These are phyloP conservation scores for Mycocentrospora acerina DNA, from an alignment of 2,329 filamentous ascomycete genomes.

Conservation along the genomic window DNA sequence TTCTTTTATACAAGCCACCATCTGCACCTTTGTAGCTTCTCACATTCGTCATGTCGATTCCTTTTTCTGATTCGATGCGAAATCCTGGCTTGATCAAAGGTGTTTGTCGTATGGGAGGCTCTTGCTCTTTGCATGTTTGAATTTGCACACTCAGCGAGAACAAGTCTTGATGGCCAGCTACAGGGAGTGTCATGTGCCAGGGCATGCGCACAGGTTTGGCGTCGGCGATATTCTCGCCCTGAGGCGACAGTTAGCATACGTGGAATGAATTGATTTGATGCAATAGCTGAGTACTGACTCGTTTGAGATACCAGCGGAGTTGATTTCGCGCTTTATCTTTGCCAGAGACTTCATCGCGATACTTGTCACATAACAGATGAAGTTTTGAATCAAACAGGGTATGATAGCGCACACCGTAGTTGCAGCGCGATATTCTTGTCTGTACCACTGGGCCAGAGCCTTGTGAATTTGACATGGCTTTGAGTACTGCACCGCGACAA, in stretches of 20 bases:
- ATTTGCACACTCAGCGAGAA: not conserved
- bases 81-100: not conserved
- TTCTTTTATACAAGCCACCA: constrained; percentile 6
- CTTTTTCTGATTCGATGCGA: not conserved
- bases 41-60: constrained; percentile 2
- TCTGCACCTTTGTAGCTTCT: not conserved
- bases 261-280: not conserved
- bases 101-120: not conserved
- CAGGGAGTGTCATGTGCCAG: not conserved
- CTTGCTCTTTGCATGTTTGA: constrained; percentile 2
- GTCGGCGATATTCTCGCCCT: constrained; percentile 3
- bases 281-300: not conserved
- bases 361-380: constrained; percentile 5
- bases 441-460: not conserved
- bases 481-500: constrained; percentile 11
- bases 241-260: not conserved
- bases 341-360: not conserved
- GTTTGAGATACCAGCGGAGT: constrained; percentile 4
- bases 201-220: constrained; percentile 2
- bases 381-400: constrained; percentile 1
- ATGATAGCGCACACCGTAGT: constrained; percentile 4
- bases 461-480: constrained; percentile 4
- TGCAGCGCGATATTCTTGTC: constrained; percentile 9
- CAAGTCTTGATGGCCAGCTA: not conserved
- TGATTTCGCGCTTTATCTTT: constrained; percentile 1